Percentiles rank a stretch among this genome's conserved stretches.
Conservation (phyloP, 257 asterid species). For the Leptodermis oblonga region DNA sequence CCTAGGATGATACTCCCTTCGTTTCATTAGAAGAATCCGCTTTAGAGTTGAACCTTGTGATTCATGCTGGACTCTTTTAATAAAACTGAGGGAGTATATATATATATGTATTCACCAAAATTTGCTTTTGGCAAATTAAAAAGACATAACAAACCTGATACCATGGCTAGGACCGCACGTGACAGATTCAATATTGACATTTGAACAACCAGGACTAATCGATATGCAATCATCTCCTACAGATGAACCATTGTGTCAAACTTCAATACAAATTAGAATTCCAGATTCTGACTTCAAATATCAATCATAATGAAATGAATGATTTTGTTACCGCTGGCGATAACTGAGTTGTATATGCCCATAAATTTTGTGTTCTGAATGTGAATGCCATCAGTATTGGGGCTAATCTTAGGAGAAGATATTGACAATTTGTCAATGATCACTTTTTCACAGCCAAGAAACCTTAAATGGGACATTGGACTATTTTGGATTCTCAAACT, state of each 20-base stretch:
- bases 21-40: too few species aligned
- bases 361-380: slow-evolving; percentile 68
- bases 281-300: background rate
- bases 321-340: slow-evolving; percentile 56
- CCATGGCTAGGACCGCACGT: slow-evolving; percentile 99
- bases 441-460: slow-evolving; percentile 79
- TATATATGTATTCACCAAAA: too few species aligned
- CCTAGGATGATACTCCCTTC: too few species aligned
- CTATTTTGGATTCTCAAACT: slow-evolving; percentile 74
- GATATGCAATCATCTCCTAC: slow-evolving; percentile 97
- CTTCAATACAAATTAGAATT: background rate
- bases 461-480: slow-evolving; percentile 86
- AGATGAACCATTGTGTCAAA: background rate
- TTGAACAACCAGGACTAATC: slow-evolving; percentile 82
- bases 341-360: slow-evolving; percentile 75
- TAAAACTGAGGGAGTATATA: too few species aligned
- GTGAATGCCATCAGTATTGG: slow-evolving; percentile 95
- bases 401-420: slow-evolving; percentile 86
- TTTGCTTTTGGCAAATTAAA: too few species aligned
- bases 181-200: slow-evolving; percentile 75
- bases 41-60: too few species aligned
- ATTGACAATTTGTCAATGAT: slow-evolving; percentile 58
- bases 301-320: too few species aligned
- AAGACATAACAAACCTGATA: slow-evolving; percentile 81
- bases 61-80: too few species aligned